Base-by-base conservation (phyloP, 352 stramenopile genomes). In the Phytophthora foliorum region DNA sequence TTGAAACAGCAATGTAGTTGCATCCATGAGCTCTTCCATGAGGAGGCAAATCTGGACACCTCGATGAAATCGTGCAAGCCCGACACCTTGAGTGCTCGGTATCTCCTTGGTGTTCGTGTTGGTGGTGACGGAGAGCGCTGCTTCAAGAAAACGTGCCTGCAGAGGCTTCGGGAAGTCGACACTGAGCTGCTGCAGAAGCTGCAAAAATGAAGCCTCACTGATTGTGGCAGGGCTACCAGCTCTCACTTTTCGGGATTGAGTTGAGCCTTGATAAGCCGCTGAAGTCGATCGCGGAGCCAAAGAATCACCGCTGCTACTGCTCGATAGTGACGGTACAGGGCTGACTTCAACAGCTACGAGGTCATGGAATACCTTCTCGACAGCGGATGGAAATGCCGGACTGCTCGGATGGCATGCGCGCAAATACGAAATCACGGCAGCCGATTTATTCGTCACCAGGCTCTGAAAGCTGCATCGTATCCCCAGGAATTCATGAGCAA, bases 401-500 rank as follows among this genome's bases (percentile, higher is more conserved):
- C 55, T 71, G 31, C 21, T 67, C 16, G 61, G 67, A 9, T 71
- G 61, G 27, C 67, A 75, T 1, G 61, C 32, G 7, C 67, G 61
- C 13, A 75, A 36, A 60, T 24, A 44, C 3, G 67, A 65, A 42
- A 70, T 32, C 25, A 50, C 50, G 9, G 61, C 51, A 5, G 45
- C 29, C 36, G 42, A 67, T 38, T 57, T 66, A 25, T 63, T 67
- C 6, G 25, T 51, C 24, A 38, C 61, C 1, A 75, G 34, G 2
- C 61, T 61, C 27, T 75, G 67, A n/a, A 75, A 75, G n/a, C 67
- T 75, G n/a, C 34, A 48, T 31, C 45, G 48, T 9, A 56, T 29
- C 25, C 3, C 10, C 17, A 61, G 19, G 57, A 57, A 51, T 22
- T 9, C 6, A 22, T 22, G 14, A 45, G 38, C 4, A 45, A 11